Base-by-base conservation (phyloP, 441 rosid genomes). In the Metrosideros polymorpha region DNA sequence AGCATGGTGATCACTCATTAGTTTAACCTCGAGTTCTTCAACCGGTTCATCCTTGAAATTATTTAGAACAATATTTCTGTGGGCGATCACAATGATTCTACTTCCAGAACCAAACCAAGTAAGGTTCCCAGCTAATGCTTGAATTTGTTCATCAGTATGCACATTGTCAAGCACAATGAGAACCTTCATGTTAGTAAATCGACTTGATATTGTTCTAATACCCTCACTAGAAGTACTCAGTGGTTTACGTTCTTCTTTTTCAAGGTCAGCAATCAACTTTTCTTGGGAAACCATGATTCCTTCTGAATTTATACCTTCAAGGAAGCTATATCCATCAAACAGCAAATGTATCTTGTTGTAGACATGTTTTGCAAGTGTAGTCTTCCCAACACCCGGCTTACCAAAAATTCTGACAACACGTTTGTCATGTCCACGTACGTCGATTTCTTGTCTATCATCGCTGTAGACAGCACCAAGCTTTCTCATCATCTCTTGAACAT, bases 101-200 rank as follows among this genome's bases (percentile, higher is more conserved):
- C 77, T 66, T 66, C 77, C 77, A 0, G 0, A 0, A 8, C 14
- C 14, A 0, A 66, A 66, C 77, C 77, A 32, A 19, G 2, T 0
- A 8, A 32, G 2, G 1, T 4, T 0, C 0, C 2, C 77, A 5
- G 0, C 25, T 0, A 66, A 8, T 18, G 0, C 43, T 32, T 32
- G 0, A 0, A 66, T 18, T 19, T 66, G 77, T 4, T 32, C 0
- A 18, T 0, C 2, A 0, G 4, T 1, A 9, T 0, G 45, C 45
- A 66, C 77, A 66, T 18, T 14, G 0, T 66, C 77, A 18, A 66
- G 27, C 27, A 66, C 77, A 19, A 66, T 19, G 7, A 66, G 77
- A 9, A 32, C 77, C 27, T 63, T 63, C 25, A 2, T 32, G 0
- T 2, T 52, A 6, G 4, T 18, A 19, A 18, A 52, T 6, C 2